A percentile compares a stretch with the other conserved stretches of the same genome.
phyloP scores from a whole-genome alignment of 2,329 filamentous ascomycete genomes.

The Aschersonia sp. region DNA sequence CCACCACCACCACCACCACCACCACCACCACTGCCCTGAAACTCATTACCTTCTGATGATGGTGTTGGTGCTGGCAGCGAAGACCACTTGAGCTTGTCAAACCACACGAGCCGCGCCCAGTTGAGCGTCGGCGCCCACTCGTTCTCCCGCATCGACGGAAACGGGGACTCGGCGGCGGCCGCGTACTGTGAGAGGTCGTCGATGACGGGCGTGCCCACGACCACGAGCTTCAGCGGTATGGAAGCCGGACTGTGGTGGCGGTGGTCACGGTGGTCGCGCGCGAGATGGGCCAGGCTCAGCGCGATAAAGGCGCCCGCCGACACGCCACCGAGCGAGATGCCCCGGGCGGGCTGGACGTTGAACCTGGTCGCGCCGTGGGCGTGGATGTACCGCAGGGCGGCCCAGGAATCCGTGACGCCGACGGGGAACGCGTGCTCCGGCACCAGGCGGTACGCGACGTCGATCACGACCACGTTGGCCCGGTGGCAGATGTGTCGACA shows the following conservation, averaged over 20 bases:
- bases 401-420: slow-evolving; percentile 31
- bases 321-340: slow-evolving; percentile 28
- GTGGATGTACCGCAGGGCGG: slow-evolving; percentile 25
- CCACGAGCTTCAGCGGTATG: slow-evolving; percentile 22
- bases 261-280: slow-evolving; percentile 14
- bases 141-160: slow-evolving; percentile 24
- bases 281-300: slow-evolving; percentile 22
- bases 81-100: slow-evolving; percentile 19
- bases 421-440: slow-evolving; percentile 35
- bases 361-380: slow-evolving; percentile 18
- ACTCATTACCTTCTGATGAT: too few species aligned
- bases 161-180: slow-evolving; percentile 20
- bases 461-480: slow-evolving; percentile 29
- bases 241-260: slow-evolving; percentile 3
- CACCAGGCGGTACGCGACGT: slow-evolving; percentile 36
- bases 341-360: slow-evolving; percentile 17
- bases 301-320: slow-evolving; percentile 28
- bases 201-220: slow-evolving; percentile 23
- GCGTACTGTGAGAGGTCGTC: slow-evolving; percentile 23
- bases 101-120: slow-evolving; percentile 26
- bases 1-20: too few species aligned
- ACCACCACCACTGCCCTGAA: too few species aligned
- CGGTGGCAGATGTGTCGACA: slow-evolving; percentile 30
- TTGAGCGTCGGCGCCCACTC: slow-evolving; percentile 27
- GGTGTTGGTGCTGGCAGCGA: slow-evolving; percentile 5